Percentiles rank a stretch among this genome's conserved stretches.
Conservation (phyloP, 371 early-diverging fungal species). For the Dentiscutata heterogama region DNA sequence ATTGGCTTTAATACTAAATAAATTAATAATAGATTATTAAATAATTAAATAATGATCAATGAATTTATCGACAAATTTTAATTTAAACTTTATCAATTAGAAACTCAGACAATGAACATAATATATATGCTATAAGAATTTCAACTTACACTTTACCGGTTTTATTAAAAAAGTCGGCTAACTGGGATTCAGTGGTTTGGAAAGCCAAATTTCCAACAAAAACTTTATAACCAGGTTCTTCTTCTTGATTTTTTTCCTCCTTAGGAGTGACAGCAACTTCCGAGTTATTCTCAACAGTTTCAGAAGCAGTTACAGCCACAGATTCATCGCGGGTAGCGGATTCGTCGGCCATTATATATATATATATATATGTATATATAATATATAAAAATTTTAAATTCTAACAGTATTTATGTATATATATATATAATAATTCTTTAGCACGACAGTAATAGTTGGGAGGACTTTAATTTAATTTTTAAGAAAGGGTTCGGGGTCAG, state of each 20-base stretch:
- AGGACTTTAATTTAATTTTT: slow-evolving; percentile 4
- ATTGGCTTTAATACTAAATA: slow-evolving; percentile 70
- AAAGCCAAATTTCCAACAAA: slow-evolving; percentile 97
- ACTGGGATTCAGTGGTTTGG: slow-evolving; percentile 80
- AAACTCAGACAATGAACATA: not conserved
- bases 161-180: slow-evolving; percentile 78
- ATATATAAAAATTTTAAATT: not conserved
- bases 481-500: not conserved
- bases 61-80: too few relatives aligned
- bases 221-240: slow-evolving; percentile 77
- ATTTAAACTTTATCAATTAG: not conserved
- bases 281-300: not conserved
- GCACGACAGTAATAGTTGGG: not conserved
- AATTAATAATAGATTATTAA: not conserved
- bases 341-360: slow-evolving; percentile 16
- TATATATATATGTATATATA: not conserved
- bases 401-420: not conserved
- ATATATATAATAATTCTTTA: not conserved
- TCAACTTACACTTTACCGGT: slow-evolving; percentile 81
- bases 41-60: not conserved
- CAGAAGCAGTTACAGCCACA: slow-evolving; percentile 2
- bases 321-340: not conserved
- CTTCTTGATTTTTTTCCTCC: slow-evolving; percentile 57
- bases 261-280: slow-evolving; percentile 46
- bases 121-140: not conserved